Evolutionary conservation across 2,329 filamentous ascomycete species (phyloP).

Genomic region (Penicillium sp.): DNA sequence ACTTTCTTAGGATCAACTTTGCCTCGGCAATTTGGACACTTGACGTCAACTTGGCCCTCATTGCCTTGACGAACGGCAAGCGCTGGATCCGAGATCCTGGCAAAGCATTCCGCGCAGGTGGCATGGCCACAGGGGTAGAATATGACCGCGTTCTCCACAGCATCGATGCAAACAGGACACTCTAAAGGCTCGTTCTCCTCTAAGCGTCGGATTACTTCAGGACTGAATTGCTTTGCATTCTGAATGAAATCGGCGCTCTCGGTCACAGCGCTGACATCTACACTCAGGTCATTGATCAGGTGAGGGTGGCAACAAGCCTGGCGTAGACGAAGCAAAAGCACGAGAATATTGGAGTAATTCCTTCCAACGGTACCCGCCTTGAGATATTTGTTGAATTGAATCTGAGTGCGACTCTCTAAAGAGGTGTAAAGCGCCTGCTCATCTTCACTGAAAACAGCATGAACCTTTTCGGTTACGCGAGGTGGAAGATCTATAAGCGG

Average conservation of each 20-base stretch:
- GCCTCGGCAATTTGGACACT: slow-evolving; percentile 74
- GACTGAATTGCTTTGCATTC: slow-evolving; percentile 59
- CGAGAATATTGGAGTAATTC: slow-evolving; percentile 75
- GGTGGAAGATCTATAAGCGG: slow-evolving; percentile 67
- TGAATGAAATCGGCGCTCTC: slow-evolving; percentile 55
- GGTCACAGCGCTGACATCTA: slow-evolving; percentile 45
- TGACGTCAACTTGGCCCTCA: slow-evolving; percentile 51
- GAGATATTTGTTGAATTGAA: slow-evolving; percentile 74
- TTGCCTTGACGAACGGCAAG: slow-evolving; percentile 57
- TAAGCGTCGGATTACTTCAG: slow-evolving; percentile 63
- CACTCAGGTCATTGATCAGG: slow-evolving; percentile 63
- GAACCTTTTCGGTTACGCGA: slow-evolving; percentile 58
- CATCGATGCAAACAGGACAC: slow-evolving; percentile 80
- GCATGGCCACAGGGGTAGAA: slow-evolving; percentile 81
- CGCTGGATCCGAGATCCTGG: slow-evolving; percentile 61
- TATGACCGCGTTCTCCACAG: slow-evolving; percentile 68
- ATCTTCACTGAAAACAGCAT: slow-evolving; percentile 64
- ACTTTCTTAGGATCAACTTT: slow-evolving; percentile 63
- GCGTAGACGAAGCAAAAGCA: slow-evolving; percentile 73
- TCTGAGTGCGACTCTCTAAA: slow-evolving; percentile 62
- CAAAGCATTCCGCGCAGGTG: slow-evolving; percentile 72
- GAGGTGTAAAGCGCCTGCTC: slow-evolving; percentile 62
- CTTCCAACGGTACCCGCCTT: slow-evolving; percentile 63
- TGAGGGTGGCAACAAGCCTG: slow-evolving; percentile 78
- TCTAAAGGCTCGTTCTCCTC: slow-evolving; percentile 62